Evolutionary conservation across 441 rosid species (phyloP), one percentile per base, ranked within the genome.

Genomic region (Populus tomentosa): DNA sequence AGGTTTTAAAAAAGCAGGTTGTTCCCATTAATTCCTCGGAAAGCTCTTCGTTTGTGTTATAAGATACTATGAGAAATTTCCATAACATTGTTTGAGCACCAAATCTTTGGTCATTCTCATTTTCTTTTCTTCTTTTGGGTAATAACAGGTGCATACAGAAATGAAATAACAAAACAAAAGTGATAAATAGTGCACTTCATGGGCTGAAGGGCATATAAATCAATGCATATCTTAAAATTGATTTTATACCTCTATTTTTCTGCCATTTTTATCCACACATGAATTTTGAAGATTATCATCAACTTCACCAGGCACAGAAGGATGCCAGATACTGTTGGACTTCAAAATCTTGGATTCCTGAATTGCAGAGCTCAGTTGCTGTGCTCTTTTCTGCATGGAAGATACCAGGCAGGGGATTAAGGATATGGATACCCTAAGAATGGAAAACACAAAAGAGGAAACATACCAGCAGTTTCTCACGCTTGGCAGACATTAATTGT

Each of bases 381-480:
- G 83, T 74, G 63, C 74, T 75, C 82, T 86, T 86, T 91, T 86
- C 99, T 94, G 97, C 86, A 71, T 73, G 67, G 65, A 83, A 78
- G 74, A 63, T 77, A 71, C 76, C 23, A 40, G 74, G 77, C 46
- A 82, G 46, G 70, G 84, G 61, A 81, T 67, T 80, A 77, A 73
- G 70, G 82, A 71, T 50, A 30, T 21, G 69, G 50, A 69, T 40
- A 75, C 64, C 26, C 20, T 26, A 42, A 26, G 50, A 73, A 74
- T 38, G 30, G 67, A 65, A 79, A 59, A n/a, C n/a, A 71, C 23
- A 30, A n/a, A 75, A 50, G 75, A 63, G 63, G 72, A 76, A 63
- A 78, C 80, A 72, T 86, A 93, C 98, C 97, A 81, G 87, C 84
- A 90, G 38, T 78, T 81, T 88, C 67, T 88, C 87, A 67, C 28